These are phyloP conservation scores for Fraxinus platypoda DNA, from an alignment of 305 asterid genomes.

Conservation along the genomic window DNA sequence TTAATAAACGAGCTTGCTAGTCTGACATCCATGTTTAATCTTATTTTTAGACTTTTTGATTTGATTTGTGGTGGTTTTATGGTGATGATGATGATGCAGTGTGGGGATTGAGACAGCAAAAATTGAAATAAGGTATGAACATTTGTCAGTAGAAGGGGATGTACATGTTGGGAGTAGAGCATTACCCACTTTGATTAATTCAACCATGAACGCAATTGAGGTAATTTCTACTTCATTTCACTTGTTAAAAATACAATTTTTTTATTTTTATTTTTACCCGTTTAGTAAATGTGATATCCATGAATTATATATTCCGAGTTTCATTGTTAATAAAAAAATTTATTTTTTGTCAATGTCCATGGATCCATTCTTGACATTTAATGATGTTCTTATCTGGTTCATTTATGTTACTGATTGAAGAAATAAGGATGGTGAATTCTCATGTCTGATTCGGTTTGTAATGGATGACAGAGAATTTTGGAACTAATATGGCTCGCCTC, in stretches of 20 bases:
- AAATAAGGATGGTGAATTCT: background rate
- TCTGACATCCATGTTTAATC: background rate
- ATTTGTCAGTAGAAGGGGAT: constrained; percentile 38
- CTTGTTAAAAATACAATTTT: background rate
- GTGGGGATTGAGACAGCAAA: constrained; percentile 40
- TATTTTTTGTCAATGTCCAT: background rate
- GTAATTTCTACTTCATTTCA: constrained; percentile 6
- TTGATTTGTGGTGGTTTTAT: background rate
- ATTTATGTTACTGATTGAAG: background rate
- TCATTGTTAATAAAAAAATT: background rate
- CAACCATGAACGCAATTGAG: constrained; percentile 33
- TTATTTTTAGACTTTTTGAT: background rate
- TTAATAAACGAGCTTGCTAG: background rate
- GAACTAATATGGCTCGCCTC: constrained; percentile 27
- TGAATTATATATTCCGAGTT: background rate
- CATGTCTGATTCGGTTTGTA: constrained; percentile 13
- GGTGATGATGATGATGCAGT: constrained; percentile 7
- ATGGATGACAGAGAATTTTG: constrained; percentile 28
- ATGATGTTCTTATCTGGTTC: background rate
- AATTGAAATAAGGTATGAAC: constrained; percentile 36
- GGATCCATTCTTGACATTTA: background rate
- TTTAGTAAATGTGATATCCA: background rate
- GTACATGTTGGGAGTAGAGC: constrained; percentile 39
- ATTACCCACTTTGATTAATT: constrained; percentile 37
- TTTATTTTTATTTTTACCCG: background rate